Base-by-base conservation (phyloP, 345 rosid genomes). In the Euphorbia pulcherrima region DNA sequence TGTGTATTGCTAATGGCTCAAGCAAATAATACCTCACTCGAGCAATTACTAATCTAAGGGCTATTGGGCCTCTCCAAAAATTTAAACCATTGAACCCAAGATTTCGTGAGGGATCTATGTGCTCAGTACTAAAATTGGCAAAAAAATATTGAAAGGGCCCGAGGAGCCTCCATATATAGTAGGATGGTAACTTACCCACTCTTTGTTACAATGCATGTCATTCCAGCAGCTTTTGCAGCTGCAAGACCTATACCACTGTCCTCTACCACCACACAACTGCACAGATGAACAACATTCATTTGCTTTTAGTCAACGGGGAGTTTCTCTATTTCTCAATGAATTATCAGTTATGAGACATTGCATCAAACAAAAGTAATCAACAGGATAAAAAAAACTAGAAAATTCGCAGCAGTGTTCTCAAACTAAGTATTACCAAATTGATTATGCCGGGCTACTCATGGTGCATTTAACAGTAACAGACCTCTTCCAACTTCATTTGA, bases 151-250 rank as follows among this genome's bases (percentile, higher is more conserved):
- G 3, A 46, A 39, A 53, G 14, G 52, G 23, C 16, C 17, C 12
- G 27, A 33, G 16, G 24, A 58, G 64, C 26, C 65, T 48, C 28
- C 46, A 33, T 14, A 13, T 53, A 35, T 27, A 18, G 30, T 24
- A 21, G 56, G 48, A 26, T 13, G 37, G 23, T 3, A 54, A 72
- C 74, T 81, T 79, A 90, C 96, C 91, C 83, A 80, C 98, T 93
- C 83, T 89, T 90, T 65, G 98, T 90, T 68, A 90, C 89, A 33
- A 89, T 85, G 77, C 98, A 89, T 74, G 83, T 93, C 98, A 90
- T 90, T 78, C 92, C 97, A 11, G 98, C 97, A 60, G 97, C 87
- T 84, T 90, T 90, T 67, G 98, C 97, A 41, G 98, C 97, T 60
- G 97, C 88, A 59, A 93, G 95, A 53, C 95, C 98, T 8, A 89